phyloP scores from a whole-genome alignment of 2,329 filamentous ascomycete species.

The Cytospora schulzeri region DNA sequence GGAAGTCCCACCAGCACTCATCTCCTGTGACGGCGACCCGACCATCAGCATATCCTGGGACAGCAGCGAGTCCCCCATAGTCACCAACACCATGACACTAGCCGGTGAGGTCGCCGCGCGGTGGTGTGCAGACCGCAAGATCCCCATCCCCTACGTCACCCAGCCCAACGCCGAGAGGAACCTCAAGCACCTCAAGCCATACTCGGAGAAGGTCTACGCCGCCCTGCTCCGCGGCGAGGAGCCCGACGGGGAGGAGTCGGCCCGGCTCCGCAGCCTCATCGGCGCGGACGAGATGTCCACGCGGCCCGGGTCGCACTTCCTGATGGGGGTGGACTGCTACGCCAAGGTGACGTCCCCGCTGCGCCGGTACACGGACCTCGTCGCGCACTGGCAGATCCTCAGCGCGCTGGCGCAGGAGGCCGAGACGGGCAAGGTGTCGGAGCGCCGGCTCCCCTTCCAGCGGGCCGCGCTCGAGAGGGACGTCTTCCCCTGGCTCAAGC shows the following conservation, averaged over 20 bases:
- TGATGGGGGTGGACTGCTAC: slow-evolving; percentile 62
- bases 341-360: slow-evolving; percentile 66
- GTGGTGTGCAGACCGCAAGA: slow-evolving; percentile 60
- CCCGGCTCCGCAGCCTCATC: slow-evolving; percentile 41
- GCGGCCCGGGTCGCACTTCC: slow-evolving; percentile 56
- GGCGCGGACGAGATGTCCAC: slow-evolving; percentile 57
- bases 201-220: slow-evolving; percentile 42
- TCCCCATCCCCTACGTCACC: slow-evolving; percentile 62
- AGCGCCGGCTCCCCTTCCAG: slow-evolving; percentile 49
- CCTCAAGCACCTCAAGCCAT: slow-evolving; percentile 40
- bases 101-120: slow-evolving; percentile 63
- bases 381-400: slow-evolving; percentile 69
- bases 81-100: slow-evolving; percentile 59
- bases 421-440: slow-evolving; percentile 33
- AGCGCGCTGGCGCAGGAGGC: slow-evolving; percentile 54
- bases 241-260: slow-evolving; percentile 37
- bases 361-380: slow-evolving; percentile 64
- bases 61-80: slow-evolving; percentile 39
- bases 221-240: slow-evolving; percentile 39
- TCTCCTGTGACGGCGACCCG: slow-evolving; percentile 49
- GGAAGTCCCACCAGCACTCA: slow-evolving; percentile 31
- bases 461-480: slow-evolving; percentile 29
- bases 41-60: slow-evolving; percentile 49
- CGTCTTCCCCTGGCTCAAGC: slow-evolving; percentile 52
- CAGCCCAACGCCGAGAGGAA: slow-evolving; percentile 47